phyloP scores from a whole-genome alignment of 768 basidiomycete species.

The Psilocybe cyanescens region DNA sequence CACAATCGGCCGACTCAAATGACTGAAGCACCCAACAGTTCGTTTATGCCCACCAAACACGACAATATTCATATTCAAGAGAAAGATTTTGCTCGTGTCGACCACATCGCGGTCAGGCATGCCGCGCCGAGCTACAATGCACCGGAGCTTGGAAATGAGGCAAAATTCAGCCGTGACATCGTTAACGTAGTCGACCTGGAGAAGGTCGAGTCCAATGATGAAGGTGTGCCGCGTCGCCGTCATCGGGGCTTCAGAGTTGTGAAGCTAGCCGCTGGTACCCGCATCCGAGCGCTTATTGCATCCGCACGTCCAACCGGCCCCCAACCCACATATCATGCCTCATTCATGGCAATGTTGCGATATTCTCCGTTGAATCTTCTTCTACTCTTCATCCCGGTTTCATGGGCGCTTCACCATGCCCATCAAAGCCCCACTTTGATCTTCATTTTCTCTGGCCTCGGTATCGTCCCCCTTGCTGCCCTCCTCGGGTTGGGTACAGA shows the following conservation, averaged over 20 bases:
- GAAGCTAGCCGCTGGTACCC: slow-evolving; percentile 18
- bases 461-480: slow-evolving; percentile 55
- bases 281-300: slow-evolving; percentile 35
- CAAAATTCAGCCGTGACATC: slow-evolving; percentile 7
- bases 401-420: slow-evolving; percentile 50
- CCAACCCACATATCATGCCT: slow-evolving; percentile 36
- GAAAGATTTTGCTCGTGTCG: slow-evolving; percentile 17
- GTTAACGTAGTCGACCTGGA: slow-evolving; percentile 19
- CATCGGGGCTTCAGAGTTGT: slow-evolving; percentile 9
- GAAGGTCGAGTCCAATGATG: slow-evolving; percentile 18
- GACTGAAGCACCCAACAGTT: slow-evolving; percentile 2
- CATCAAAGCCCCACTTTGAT: slow-evolving; percentile 48
- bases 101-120: slow-evolving; percentile 9
- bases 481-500: slow-evolving; percentile 57
- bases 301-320: slow-evolving; percentile 35
- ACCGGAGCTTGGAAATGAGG: background rate
- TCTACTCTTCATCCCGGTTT: slow-evolving; percentile 52
- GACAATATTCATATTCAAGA: slow-evolving; percentile 4
- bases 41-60: slow-evolving; percentile 6
- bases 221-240: slow-evolving; percentile 2
- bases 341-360: slow-evolving; percentile 31
- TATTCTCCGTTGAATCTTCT: slow-evolving; percentile 47
- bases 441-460: slow-evolving; percentile 51
- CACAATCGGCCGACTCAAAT: slow-evolving; percentile 36
- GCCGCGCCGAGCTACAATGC: background rate